Base-by-base conservation (phyloP, 495 filamentous ascomycete genomes). In the Alectoria sarmentosa region DNA sequence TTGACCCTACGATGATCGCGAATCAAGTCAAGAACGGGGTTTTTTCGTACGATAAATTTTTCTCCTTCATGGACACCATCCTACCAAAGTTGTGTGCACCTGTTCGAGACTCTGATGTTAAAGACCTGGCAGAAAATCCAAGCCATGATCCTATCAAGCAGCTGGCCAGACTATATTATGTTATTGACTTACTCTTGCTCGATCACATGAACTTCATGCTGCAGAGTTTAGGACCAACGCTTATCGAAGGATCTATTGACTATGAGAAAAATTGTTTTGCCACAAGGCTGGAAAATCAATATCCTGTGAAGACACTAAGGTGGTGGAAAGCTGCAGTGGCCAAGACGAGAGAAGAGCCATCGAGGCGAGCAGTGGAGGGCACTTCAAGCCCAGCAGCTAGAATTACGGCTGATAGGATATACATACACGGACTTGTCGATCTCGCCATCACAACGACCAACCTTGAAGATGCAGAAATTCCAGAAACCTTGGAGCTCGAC, bases 181-280 rank as follows among this genome's bases (percentile, higher is more conserved):
- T 95, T 44, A 90, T 97, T 60, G 91, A 98, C 70, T 81, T 92
- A 59, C 85, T 98, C 68, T 88, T 91, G n/a, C 83, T 97, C 61
- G 94, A 98, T 72, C 92, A 97, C 70, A 90, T 92, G 11, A 98
- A 98, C 73, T 98, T 94, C 70, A 84, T 96, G 75, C 82, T 98
- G 15, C 88, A 88, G 70, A 78, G 89, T 39, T 86, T 88, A 1
- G 91, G 91, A 1, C 91, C 91, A 3, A 83, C 84, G 41, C 85
- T 98, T 36, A 86, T 96, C 56, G 83, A 90, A 65, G 87, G 96
- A 66, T 90, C 90, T 5, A 77, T 86, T 0, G 82, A 84, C 0
- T 97, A 98, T 73, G 94, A 98, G 73, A 80, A 87, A 37, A 83
- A 86, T 61, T 80, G 80, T 19, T 98, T 98, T 66, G 82, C 86